phyloP scores from a whole-genome alignment of 306 rosid genomes.

The Begonia fuchsioides region DNA sequence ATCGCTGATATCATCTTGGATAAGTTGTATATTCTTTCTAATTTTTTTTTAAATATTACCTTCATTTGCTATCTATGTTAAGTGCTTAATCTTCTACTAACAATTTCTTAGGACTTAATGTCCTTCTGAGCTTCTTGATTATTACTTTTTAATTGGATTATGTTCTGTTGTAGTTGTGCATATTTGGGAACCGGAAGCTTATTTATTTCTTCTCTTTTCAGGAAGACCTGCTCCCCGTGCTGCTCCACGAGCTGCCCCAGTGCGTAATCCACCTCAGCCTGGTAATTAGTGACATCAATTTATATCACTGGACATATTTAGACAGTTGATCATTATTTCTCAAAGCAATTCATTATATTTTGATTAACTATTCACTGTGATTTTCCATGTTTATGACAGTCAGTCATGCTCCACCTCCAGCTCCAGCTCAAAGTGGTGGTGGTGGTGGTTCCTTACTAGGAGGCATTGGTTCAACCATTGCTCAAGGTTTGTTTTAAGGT shows the following conservation, averaged over 20 bases:
- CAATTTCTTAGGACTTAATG: too few relatives aligned
- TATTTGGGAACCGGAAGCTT: too few relatives aligned
- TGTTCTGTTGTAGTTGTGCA: too few relatives aligned
- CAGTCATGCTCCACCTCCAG: conserved; percentile 68
- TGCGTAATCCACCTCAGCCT: conserved; percentile 29
- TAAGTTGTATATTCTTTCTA: too few relatives aligned
- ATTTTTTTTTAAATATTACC: too few relatives aligned
- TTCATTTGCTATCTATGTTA: too few relatives aligned
- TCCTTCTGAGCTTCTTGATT: too few relatives aligned
- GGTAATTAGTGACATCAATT: conserved; percentile 11
- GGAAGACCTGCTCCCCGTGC: conserved; percentile 42
- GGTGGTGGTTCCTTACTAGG: conserved; percentile 60
- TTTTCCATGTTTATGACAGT: conserved; percentile 19
- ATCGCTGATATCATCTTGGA: too few relatives aligned
- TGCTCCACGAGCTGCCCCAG: conserved; percentile 36
- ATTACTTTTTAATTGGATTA: too few relatives aligned
- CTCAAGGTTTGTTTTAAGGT: conserved; percentile 48
- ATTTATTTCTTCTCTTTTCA: conserved; percentile 5
- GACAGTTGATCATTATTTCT: neutral
- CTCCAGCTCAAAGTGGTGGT: conserved; percentile 42
- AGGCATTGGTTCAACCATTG: conserved; percentile 80
- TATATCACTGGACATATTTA: neutral
- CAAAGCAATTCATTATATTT: neutral
- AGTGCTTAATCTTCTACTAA: too few relatives aligned
- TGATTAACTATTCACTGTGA: neutral